Evolutionary conservation across 495 filamentous ascomycete genomes (phyloP), one percentile per base, ranked within the genome.

Genomic region (Aspergillus haitiensis): DNA sequence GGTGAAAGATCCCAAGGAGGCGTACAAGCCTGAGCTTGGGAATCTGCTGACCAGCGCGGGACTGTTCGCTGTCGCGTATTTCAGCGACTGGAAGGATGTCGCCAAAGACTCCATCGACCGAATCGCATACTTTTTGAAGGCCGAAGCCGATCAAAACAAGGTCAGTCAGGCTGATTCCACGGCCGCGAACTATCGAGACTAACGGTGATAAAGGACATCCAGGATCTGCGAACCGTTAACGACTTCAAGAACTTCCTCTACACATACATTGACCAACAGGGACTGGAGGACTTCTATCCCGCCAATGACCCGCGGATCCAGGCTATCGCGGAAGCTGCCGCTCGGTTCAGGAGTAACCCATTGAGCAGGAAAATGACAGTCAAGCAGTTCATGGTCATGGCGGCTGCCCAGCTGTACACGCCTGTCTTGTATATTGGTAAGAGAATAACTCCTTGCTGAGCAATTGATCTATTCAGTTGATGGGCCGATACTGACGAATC

Each of bases 211-310:
- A 48, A 48, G 44, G 34, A 48, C 13, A 37, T 37, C 13, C 31
- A 57, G 6, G 55, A 57, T 33, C 55, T 44, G 6, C 55, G 48
- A 27, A 57, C 55, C 32, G 45, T 21, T 0, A 31, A 57, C 6
- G 55, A 57, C 4, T 57, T 57, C 44, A 47, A 57, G 40, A 33
- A 27, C 40, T 36, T 47, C 11, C 34, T 57, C 12, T 16, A 15
- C 31, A 48, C 47, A 12, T 35, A 47, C 21, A 37, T 57, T n/a
- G 31, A 48, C 10, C 13, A 57, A 0, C 47, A 15, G n/a, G 55
- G 55, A 3, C 42, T 57, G 11, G 55, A 57, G 3, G 55, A 57
- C 55, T 57, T 57, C 27, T 57, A 35, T 32, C 55, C 55, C 7
- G 13, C 42, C 5, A 39, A 39, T 36, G 44, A 57, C 12, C 42